Base-by-base conservation (phyloP, 306 rosid species). In the Rosa persica region DNA sequence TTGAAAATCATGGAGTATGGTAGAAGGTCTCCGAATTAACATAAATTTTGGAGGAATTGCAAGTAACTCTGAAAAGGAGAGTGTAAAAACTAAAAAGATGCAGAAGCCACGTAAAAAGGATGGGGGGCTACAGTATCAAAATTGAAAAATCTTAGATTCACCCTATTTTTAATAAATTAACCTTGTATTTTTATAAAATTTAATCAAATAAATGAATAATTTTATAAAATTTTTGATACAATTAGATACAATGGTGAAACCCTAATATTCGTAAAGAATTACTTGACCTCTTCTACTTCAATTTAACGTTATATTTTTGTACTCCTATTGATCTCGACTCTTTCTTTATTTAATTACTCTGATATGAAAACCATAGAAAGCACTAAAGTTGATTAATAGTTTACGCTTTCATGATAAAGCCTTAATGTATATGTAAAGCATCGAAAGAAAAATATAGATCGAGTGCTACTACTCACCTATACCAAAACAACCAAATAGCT, bases 401-500 rank as follows among this genome's bases (percentile, higher is more conserved):
- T 51, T 51, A 11, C 23, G 15, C 1, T 6, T 54, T 19, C 23
- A 54, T 19, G 60, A 4, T 52, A 30, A 49, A 54, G 12, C 62
- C 64, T 3, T 57, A 22, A 22, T 58, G 3, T 4, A 25, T 60
- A 23, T 23, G 1, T 9, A 20, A 30, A 19, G 7, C n/a, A 19
- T 19, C 20, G 8, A 20, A 7, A 19, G 61, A 20, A 55, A n/a
- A 8, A 8, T 55, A 66, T 2, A n/a, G 23, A 36, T 66, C 12
- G 5, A 66, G 6, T 66, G n/a, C n/a, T n/a, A 17, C 30, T 11
- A 73, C 91, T 89, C 16, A 92, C 96, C 87, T 38, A 94, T 79
- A 78, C 85, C 93, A 82, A 81, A 82, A 79, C 87, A 89, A 67
- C 75, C 89, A 74, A 94, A 94, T 80, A 94, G 92, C 22, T 88